Evolutionary conservation across 148 eudicot genomes (phyloP), one percentile per base, ranked within the genome.

Genomic region (Nepenthes gracilis): DNA sequence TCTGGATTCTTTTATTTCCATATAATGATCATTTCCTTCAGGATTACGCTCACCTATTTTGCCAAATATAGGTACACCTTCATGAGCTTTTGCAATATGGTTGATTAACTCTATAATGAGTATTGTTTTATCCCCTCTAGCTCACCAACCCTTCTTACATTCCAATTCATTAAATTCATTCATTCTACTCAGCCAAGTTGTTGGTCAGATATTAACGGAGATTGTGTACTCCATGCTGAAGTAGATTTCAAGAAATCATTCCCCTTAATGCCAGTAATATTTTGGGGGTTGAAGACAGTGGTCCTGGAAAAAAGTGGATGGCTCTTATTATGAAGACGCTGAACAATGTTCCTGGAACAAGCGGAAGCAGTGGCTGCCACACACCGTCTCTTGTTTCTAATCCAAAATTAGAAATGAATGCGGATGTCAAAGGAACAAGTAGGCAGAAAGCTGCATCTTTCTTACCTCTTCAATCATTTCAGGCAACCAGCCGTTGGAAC

Each of bases 381-480:
- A 88, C 98, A 11, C 96, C 98, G 34, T 92, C 98, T n/a, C 98
- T 96, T 9, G 74, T 83, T 75, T 96, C 96, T 45, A 72, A 82
- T 55, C 98, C 98, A 32, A 34, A 85, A 37, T 86, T 74, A 10
- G 98, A 92, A 78, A 80, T 80, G 63, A 79, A 88, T 76, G 91
- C 86, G 2, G 98, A 92, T 76, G 88, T 92, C 53, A 96, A 85
- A 74, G 94, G 98, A 33, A 81, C 96, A 36, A 60, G 45, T 5
- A 71, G 85, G 59, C 76, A 71, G 47, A 88, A 81, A 47, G 68
- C 84, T 15, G 75, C 90, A 12, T 77, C 84, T 48, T 78, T 81
- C 69, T 71, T 88, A n/a, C 98, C 60, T 38, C 88, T 96, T 9
- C 72, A 87, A 36, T 92, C 98, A 3, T 85, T 88, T 68, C 98